A percentile compares a stretch with the other conserved stretches of the same genome.
Conservation (phyloP, 78 protist species). For the Pigoraptor vietnamica region DNA sequence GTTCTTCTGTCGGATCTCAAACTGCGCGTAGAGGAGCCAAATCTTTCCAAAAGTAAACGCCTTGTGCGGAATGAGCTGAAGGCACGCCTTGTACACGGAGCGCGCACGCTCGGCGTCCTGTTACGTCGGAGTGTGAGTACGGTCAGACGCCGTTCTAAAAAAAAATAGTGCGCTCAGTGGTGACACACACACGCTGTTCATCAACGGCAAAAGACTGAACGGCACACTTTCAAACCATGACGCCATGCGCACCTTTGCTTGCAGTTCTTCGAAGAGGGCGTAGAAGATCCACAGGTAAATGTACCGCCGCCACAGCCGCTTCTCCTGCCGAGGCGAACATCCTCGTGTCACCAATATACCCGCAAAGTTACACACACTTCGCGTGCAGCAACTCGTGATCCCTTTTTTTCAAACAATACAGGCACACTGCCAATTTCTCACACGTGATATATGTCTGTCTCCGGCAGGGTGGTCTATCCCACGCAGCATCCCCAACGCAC, state of each 20-base stretch:
- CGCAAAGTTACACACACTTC: too few species aligned
- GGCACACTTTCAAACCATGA: background rate
- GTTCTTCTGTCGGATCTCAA: constrained; percentile 84
- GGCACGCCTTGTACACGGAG: constrained; percentile 60
- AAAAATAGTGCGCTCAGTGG: too few species aligned
- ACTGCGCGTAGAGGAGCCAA: constrained; percentile 84
- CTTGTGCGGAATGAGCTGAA: constrained; percentile 84
- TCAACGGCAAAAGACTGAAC: background rate
- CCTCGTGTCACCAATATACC: too few species aligned
- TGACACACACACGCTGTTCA: background rate
- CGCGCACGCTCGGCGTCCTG: constrained; percentile 82
- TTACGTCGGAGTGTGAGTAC: background rate
- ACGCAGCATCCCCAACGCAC: too few species aligned
- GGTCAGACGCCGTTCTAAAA: background rate
- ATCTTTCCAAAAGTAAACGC: constrained; percentile 90
- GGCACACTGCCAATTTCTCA: too few species aligned
- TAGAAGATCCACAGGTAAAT: constrained; percentile 94
- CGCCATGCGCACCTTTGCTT: constrained; percentile 5
- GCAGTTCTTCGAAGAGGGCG: constrained; percentile 89
- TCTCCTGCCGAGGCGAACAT: too few species aligned
- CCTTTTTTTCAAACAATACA: too few species aligned
- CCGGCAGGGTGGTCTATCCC: too few species aligned
- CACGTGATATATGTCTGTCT: too few species aligned
- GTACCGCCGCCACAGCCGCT: constrained; percentile 87
- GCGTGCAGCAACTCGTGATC: too few species aligned